Evolutionary conservation across 805 yeast species (phyloP).

Genomic region (Lachancea waltii): DNA sequence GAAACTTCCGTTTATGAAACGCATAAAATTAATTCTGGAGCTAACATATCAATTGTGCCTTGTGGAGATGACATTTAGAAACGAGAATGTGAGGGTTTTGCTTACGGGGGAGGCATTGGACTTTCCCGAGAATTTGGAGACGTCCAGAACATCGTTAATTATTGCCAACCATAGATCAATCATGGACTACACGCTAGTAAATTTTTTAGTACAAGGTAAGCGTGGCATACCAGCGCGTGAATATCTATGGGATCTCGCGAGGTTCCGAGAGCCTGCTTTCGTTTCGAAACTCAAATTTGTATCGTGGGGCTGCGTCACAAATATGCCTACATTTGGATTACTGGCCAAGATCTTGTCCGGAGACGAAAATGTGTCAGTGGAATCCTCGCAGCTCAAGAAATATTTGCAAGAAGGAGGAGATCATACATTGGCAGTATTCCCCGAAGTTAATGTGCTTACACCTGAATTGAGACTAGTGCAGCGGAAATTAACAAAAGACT

Average conservation of each 20-base stretch:
- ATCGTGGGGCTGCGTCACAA: constrained; percentile 64
- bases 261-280: too few relatives aligned
- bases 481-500: constrained; percentile 43
- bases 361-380: constrained; percentile 63
- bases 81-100: constrained; percentile 20
- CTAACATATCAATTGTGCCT: constrained; percentile 16
- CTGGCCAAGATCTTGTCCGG: constrained; percentile 43
- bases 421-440: constrained; percentile 69
- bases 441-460: constrained; percentile 74
- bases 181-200: constrained; percentile 57
- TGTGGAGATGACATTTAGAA: constrained; percentile 17
- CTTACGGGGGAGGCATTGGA: constrained; percentile 20
- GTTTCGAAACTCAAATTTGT: constrained; percentile 51
- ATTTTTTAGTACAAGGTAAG: constrained; percentile 29
- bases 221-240: constrained; percentile 14
- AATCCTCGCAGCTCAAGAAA: constrained; percentile 33
- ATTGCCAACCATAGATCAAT: constrained; percentile 58
- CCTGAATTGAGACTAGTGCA: constrained; percentile 44
- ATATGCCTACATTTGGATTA: constrained; percentile 48
- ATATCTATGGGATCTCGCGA: not conserved
- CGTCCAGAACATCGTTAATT: constrained; percentile 18
- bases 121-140: constrained; percentile 8
- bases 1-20: constrained; percentile 13
- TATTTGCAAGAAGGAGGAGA: constrained; percentile 28
- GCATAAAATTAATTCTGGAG: constrained; percentile 11